Percentiles rank a stretch among this genome's conserved stretches.
Conservation (phyloP, 768 basidiomycete genomes). For the Rhodotorula paludigena region DNA sequence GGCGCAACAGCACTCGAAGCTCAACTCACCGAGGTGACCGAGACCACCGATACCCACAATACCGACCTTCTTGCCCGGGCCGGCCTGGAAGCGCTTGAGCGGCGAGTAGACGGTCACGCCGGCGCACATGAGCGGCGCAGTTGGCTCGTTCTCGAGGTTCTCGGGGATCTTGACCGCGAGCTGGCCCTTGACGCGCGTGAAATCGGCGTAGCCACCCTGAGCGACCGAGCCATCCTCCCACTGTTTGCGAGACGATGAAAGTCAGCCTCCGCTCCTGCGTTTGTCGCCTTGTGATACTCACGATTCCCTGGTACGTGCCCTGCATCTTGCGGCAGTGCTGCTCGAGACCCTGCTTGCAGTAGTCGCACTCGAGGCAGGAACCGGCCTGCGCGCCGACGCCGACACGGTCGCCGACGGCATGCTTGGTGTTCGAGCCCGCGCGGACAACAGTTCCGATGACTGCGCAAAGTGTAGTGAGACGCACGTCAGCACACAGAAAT, state of each 20-base stretch:
- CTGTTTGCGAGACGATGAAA: neutral
- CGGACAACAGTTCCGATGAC: conserved; percentile 45
- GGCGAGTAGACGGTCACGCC: conserved; percentile 49
- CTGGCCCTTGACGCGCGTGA: conserved; percentile 43
- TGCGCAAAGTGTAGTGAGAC: too few relatives aligned
- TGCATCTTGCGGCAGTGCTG: conserved; percentile 31
- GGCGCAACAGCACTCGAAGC: neutral
- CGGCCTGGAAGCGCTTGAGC: conserved; percentile 51
- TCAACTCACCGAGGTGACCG: conserved; percentile 34
- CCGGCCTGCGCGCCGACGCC: conserved; percentile 51
- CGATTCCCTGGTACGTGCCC: neutral
- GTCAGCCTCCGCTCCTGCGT: too few relatives aligned
- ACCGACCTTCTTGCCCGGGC: conserved; percentile 62
- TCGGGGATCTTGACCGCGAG: conserved; percentile 50
- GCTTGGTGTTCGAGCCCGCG: conserved; percentile 11
- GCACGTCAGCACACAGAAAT: neutral
- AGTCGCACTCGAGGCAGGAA: conserved; percentile 40
- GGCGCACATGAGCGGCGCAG: conserved; percentile 47
- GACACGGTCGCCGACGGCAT: conserved; percentile 47
- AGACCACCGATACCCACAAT: conserved; percentile 64
- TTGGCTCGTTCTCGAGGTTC: conserved; percentile 43
- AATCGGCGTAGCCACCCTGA: conserved; percentile 48
- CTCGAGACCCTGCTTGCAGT: conserved; percentile 38
- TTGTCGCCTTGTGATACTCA: too few relatives aligned
- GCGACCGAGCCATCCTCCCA: conserved; percentile 34